Evolutionary conservation across 768 basidiomycete species (phyloP), one percentile per base, ranked within the genome.

Genomic region (Heimioporus sp.): DNA sequence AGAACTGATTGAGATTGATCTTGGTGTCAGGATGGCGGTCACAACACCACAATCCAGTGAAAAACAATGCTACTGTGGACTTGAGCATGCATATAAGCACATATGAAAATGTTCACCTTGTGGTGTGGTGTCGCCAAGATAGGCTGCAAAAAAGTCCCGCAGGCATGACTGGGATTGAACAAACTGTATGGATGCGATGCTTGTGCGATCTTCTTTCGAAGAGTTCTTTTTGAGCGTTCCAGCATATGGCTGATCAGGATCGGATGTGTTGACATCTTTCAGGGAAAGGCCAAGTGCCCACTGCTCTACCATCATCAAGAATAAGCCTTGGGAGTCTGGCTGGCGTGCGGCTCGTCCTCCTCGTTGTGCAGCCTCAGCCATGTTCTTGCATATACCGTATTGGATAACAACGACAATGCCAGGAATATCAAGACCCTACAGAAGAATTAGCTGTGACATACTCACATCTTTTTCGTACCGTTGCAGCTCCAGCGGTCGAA

Each of bases 401-500:
- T 53, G 46, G 2, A 46, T 44, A 2, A 48, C 42, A 6, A 53
- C 10, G 17, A 4, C 10, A 4, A 53, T 30, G 1, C 46, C 52
- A n/a, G 1, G 28, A 1, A 53, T 53, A 13, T 53, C 46, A 3
- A 48, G 46, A 8, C 46, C 46, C 52, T 53, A 17, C 1, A 43
- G 2, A 2, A 24, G 12, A 6, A 15, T 41, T 37, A 49, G 28
- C 16, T 28, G 13, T 19, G 7, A 17, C 24, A 6, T 17, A 12
- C 13, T 10, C 3, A 17, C 10, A 13, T 31, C 3, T 30, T 16
- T 4, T 20, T 9, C 53, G 37, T 42, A 67, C 68, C 0, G 61
- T 63, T 20, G 68, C 61, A 2, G 57, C 58, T 0, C 64, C 65
- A 12, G 53, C 56, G 0, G 61, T 70, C 0, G 61, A 61, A 53